Base-by-base conservation (phyloP, 2,329 filamentous ascomycete genomes). In the Xylaria sp. region DNA sequence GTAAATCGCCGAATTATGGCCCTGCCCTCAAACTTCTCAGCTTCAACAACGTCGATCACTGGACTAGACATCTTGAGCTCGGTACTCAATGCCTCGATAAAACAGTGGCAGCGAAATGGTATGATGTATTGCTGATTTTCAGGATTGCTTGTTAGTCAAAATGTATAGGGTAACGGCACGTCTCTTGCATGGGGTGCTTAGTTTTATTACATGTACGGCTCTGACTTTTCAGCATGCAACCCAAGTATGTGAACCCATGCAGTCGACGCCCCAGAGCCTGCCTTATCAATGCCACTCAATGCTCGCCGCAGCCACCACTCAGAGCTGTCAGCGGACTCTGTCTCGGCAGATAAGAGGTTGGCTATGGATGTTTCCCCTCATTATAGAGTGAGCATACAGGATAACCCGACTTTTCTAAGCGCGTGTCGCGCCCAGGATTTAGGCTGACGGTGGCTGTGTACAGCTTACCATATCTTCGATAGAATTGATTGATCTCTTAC, bases 1-100 rank as follows among this genome's bases (percentile, higher is more conserved):
- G 63, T 61, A 35, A 64, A 61, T 15, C 60, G 54, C 17, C 60
- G 63, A 47, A 63, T 61, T 13, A 63, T 47, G 3, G 33, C 23
- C 13, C 47, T 58, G 3, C 54, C 54, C 44, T 63, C 40, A 6
- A 61, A 33, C 17, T 27, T 51, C 15, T 54, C 47, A 5, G 19
- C 37, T 38, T 48, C 46, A 8, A 46, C 11, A 51, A 33, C 40
- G n/a, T 54, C 53, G 21, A 25, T 10, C 27, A 11, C 6, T 4
- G 48, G 9, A 31, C 19, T 40, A 5, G 40, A 11, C 56, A 53
- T 58, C 10, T 37, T 33, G 15, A 13, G 31, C 23, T 47, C 21
- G 13, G 17, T 27, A 23, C 15, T 35, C 35, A 3, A 44, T 6
- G 8, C 13, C 37, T 29, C 10, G 23, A 15, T 6, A 29, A n/a